Evolutionary conservation across 805 yeast species (phyloP).

Genomic region (Kurtzmaniella fragi): DNA sequence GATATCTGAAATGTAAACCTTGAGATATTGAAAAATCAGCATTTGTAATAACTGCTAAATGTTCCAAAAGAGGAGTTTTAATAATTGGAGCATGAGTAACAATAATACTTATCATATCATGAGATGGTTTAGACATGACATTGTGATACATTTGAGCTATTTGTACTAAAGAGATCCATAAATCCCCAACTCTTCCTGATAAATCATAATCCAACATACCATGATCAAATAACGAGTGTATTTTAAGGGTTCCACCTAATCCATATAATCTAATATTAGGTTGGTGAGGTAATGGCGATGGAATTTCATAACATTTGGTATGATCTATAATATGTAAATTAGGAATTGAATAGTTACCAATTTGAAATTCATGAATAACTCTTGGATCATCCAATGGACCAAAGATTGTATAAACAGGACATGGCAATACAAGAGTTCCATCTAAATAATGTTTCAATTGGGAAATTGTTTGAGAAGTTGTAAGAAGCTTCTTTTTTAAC

Average conservation of each 20-base stretch:
- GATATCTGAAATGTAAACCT: conserved; percentile 66
- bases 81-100: conserved; percentile 68
- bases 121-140: conserved; percentile 7
- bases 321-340: conserved; percentile 65
- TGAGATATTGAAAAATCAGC: conserved; percentile 73
- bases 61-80: conserved; percentile 64
- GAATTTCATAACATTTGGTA: conserved; percentile 37
- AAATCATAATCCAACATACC: conserved; percentile 14
- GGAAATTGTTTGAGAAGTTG: conserved; percentile 8
- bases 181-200: conserved; percentile 45
- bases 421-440: conserved; percentile 35
- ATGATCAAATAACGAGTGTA: conserved; percentile 59
- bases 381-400: conserved; percentile 74
- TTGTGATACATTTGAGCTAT: conserved; percentile 52
- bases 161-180: conserved; percentile 71
- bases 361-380: conserved; percentile 58
- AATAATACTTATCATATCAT: conserved; percentile 54
- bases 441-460: conserved; percentile 16
- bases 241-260: conserved; percentile 65
- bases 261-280: conserved; percentile 55
- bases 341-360: conserved; percentile 47
- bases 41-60: conserved; percentile 58
- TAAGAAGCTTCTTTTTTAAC: conserved; percentile 8
- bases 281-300: conserved; percentile 36
- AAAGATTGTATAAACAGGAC: conserved; percentile 75